Base-by-base conservation (phyloP, 371 early-diverging fungal genomes). In the Mucor piriformis region DNA sequence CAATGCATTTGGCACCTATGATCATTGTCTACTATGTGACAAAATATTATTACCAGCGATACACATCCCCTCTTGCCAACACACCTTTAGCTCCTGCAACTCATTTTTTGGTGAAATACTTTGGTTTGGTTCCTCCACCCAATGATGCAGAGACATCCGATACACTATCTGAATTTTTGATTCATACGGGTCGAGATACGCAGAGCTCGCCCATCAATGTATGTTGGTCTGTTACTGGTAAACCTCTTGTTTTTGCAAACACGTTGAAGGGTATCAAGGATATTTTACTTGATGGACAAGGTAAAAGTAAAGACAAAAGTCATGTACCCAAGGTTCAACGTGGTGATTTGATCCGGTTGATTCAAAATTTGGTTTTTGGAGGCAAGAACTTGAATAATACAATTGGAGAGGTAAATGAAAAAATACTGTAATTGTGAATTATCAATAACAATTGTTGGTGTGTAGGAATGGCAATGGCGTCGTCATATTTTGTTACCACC, bases 381-480 rank as follows among this genome's bases (percentile, higher is more conserved):
- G 81, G 81, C 8, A 58, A 67, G 23, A 77, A 54, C 46, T 59
- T 81, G 13, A 77, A 76, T 25, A 81, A 81, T 51, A 54, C 67
- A 0, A 49, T 77, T 21, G 81, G 81, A 23, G 67, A 81, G 54
- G 81, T 77, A 74, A 35, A 16, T 16, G 20, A 5, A 15, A 43
- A 13, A 24, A 34, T 2, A n/a, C 5, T 16, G 16, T 40, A 3
- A 5, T 16, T 40, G 1, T 16, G 40, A 40, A 16, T 2, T 40
- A 7, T 13, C 5, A 40, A 16, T n/a, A 16, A 40, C 2, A 40
- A 16, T 16, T 5, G 16, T 5, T 29, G 29, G 7, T 29, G 20
- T 13, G 2, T 54, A 80, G 78, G 81, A 77, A 10, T 81, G 81
- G 81, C 69, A 67, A 35, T 81, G 81, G 81, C 72, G 78, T 57